Evolutionary conservation across 352 stramenopile genomes (phyloP), one percentile per base, ranked within the genome.

Genomic region (Pythium sukuiense): DNA sequence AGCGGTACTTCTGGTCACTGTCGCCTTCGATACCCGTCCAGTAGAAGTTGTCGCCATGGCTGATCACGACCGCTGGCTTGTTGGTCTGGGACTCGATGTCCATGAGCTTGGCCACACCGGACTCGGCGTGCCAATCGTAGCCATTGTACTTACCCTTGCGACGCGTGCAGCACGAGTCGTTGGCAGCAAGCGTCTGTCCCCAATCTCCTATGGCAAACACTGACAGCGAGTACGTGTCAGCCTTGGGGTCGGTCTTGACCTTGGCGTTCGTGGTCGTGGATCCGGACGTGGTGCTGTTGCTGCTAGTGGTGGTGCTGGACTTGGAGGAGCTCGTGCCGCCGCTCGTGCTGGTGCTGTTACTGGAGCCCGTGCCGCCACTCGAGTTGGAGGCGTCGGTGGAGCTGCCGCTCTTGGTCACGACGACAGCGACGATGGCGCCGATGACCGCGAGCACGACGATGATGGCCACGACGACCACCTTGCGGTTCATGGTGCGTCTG

Each of bases 31-130:
- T 76, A 30, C 75, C 75, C 3, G 65, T 76, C 73, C 72, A 79
- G 69, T n/a, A n/a, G n/a, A n/a, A n/a, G n/a, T n/a, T n/a, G n/a
- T n/a, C n/a, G n/a, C n/a, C n/a, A n/a, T n/a, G 76, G 56, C 70
- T 68, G 13, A 83, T n/a, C 27, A 82, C 68, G 30, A 74, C 73
- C 20, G 52, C 16, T 8, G 76, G 76, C 43, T 83, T 76, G 37
- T 73, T 61, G 29, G 65, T 62, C 16, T 14, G 55, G 18, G 76
- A 70, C 20, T 76, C 65, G n/a, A 76, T 33, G 16, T 61, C 71
- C 74, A 81, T 76, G 49, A 81, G 66, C 56, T 73, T 71, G 53
- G 59, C 60, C 16, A 81, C 69, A 14, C 57, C 68, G 3, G 41
- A 48, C 52, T 80, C 70, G 33, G 70, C 67, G 53, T 71, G 69